Evolutionary conservation across 345 rosid species (phyloP).

Genomic region (Mallotus nudiflorus): DNA sequence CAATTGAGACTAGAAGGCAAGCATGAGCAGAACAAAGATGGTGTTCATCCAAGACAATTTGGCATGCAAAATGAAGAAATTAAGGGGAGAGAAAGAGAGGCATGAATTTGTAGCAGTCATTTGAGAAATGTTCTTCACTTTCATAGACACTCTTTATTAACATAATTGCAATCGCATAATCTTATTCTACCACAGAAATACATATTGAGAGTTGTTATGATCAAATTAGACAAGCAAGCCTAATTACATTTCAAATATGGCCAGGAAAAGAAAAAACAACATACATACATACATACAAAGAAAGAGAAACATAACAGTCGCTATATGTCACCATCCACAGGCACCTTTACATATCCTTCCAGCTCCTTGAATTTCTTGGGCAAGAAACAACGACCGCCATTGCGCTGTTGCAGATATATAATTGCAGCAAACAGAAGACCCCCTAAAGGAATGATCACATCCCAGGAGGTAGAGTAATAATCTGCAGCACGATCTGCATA

Average conservation of each 20-base stretch:
- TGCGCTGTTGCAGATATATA: constrained; percentile 25
- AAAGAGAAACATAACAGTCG: no score
- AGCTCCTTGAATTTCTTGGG: constrained; percentile 18
- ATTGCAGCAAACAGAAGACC: constrained; percentile 19
- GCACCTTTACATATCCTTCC: constrained; percentile 25
- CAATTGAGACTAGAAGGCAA: no score
- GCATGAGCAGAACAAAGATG: not conserved
- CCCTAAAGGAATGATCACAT: constrained; percentile 34
- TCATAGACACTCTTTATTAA: no score
- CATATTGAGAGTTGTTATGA: not conserved
- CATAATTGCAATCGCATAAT: not conserved
- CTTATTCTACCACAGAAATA: not conserved
- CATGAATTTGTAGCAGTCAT: not conserved
- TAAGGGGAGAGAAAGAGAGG: not conserved
- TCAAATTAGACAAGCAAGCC: not conserved
- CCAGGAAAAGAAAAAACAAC: not conserved
- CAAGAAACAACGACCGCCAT: constrained; percentile 27
- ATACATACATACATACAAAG: no score
- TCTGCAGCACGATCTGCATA: constrained; percentile 41
- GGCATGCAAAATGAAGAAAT: not conserved
- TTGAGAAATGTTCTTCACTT: not conserved
- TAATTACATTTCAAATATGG: not conserved
- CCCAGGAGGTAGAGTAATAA: constrained; percentile 49
- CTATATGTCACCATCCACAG: constrained; percentile 19
- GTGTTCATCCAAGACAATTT: not conserved